Percentiles rank a stretch among this genome's conserved stretches.
phyloP scores from a whole-genome alignment of 169 alveolate species.

The Theileria orientalis region DNA sequence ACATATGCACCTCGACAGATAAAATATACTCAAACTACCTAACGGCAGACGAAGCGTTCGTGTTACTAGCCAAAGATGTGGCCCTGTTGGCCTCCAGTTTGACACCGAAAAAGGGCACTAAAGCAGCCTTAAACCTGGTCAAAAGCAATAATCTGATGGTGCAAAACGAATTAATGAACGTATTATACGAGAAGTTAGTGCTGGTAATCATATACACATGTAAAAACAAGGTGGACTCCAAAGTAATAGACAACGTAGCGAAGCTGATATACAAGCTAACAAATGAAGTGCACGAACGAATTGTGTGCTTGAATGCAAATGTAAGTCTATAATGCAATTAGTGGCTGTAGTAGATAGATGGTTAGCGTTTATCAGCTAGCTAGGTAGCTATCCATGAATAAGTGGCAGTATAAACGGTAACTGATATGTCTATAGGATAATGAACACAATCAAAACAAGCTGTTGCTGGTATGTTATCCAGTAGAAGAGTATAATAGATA shows the following conservation, averaged over 20 bases:
- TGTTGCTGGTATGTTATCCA: not conserved
- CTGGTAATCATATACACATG: constrained; percentile 7
- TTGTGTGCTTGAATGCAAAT: too few relatives aligned
- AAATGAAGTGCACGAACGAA: too few relatives aligned
- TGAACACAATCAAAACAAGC: not conserved
- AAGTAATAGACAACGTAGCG: not conserved
- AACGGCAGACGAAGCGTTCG: not conserved
- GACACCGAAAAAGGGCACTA: too few relatives aligned
- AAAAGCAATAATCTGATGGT: too few relatives aligned
- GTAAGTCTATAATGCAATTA: too few relatives aligned
- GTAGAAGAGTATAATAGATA: too few relatives aligned
- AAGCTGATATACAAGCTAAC: not conserved
- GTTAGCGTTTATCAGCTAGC: not conserved
- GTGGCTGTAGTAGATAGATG: not conserved
- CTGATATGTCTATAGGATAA: not conserved
- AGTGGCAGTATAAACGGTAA: not conserved
- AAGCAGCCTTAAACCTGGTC: too few relatives aligned
- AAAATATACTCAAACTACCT: not conserved
- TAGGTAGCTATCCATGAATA: not conserved
- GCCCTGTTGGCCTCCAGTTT: too few relatives aligned
- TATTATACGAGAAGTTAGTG: constrained; percentile 5
- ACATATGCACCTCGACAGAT: not conserved
- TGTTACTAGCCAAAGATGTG: not conserved
- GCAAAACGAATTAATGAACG: not conserved
- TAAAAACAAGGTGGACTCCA: not conserved